Conservation (phyloP, 768 basidiomycete genomes). For the Leccinellum albellum region DNA sequence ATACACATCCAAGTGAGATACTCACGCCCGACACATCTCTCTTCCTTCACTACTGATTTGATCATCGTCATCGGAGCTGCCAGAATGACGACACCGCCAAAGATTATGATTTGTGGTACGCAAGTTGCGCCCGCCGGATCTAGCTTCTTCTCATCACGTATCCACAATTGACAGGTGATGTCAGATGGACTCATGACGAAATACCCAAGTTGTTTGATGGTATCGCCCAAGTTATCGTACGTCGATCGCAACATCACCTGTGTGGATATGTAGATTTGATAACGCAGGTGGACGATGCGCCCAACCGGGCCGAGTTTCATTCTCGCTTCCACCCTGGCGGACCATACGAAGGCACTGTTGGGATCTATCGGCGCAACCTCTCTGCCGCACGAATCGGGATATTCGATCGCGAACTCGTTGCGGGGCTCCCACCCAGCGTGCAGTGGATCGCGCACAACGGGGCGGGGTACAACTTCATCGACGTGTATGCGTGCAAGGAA, state of each 20-base stretch:
- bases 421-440: constrained; percentile 56
- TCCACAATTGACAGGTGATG: constrained; percentile 40
- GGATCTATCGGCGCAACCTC: constrained; percentile 47
- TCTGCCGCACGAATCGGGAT: constrained; percentile 43
- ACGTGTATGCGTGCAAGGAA: constrained; percentile 67
- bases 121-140: not conserved
- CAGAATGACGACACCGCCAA: constrained; percentile 14
- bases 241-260: constrained; percentile 26
- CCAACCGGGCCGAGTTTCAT: constrained; percentile 44
- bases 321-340: constrained; percentile 39
- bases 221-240: constrained; percentile 72
- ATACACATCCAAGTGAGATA: not conserved
- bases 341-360: constrained; percentile 47
- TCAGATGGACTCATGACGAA: constrained; percentile 78
- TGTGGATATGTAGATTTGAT: not conserved
- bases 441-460: constrained; percentile 88
- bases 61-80: not conserved
- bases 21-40: not conserved
- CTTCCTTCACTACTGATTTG: not conserved
- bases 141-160: not conserved
- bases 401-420: constrained; percentile 51
- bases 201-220: constrained; percentile 55
- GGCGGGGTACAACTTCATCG: constrained; percentile 83
- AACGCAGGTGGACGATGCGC: constrained; percentile 36
- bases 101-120: constrained; percentile 31